These are phyloP conservation scores for Oryza officinalis DNA, from an alignment of 176 grass and related monocot species.

Conservation along the genomic window DNA sequence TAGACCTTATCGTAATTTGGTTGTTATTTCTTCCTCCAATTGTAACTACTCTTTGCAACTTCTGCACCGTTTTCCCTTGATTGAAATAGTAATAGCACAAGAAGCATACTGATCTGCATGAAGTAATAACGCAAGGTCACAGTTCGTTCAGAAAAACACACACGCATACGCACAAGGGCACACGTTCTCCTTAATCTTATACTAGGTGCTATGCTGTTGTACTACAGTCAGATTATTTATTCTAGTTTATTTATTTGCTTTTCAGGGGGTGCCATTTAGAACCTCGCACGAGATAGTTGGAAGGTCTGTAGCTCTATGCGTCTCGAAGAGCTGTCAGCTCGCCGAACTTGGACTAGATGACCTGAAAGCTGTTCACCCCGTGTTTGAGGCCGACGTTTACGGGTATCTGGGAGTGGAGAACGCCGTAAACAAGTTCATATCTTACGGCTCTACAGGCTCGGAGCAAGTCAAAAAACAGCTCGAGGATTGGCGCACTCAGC, in stretches of 20 bases:
- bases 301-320: slow-evolving; percentile 76
- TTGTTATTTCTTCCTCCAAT: not conserved
- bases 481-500: slow-evolving; percentile 62
- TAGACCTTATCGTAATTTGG: not conserved
- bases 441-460: slow-evolving; percentile 85
- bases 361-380: slow-evolving; percentile 59
- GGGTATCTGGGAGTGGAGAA: slow-evolving; percentile 84
- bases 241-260: not conserved
- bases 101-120: not conserved
- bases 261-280: slow-evolving; percentile 83
- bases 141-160: too few species aligned
- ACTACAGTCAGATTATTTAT: not conserved
- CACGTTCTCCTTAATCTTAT: not conserved
- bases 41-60: not conserved
- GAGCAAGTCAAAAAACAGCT: slow-evolving; percentile 75
- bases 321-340: slow-evolving; percentile 76
- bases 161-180: not conserved
- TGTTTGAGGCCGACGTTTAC: slow-evolving; percentile 81
- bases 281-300: slow-evolving; percentile 96
- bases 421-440: slow-evolving; percentile 86
- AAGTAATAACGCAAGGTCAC: not conserved
- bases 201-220: not conserved
- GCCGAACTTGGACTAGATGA: slow-evolving; percentile 71
- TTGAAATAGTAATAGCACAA: not conserved
- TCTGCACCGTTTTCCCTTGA: not conserved